phyloP scores from a whole-genome alignment of 2,329 filamentous ascomycete species.

The Elsinoe batatas region DNA sequence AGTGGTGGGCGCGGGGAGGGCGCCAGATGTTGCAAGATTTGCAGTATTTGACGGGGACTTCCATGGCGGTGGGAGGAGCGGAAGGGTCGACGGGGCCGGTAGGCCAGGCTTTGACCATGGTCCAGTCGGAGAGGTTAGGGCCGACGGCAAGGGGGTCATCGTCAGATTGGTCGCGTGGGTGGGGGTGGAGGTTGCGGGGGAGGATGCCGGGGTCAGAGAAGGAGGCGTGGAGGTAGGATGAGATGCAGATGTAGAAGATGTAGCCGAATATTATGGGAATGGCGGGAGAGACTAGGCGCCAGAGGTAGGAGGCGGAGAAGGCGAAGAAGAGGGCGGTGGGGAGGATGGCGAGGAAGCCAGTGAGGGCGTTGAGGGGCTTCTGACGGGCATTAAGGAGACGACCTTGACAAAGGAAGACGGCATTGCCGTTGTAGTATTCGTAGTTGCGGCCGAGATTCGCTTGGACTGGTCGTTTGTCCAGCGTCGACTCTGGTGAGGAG shows the following conservation, averaged over 20 bases:
- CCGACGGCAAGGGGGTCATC: slow-evolving; percentile 74
- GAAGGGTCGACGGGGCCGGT: slow-evolving; percentile 40
- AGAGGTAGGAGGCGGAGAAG: slow-evolving; percentile 76
- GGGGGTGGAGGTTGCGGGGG: slow-evolving; percentile 81
- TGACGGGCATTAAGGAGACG: slow-evolving; percentile 81
- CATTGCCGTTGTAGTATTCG: slow-evolving; percentile 91
- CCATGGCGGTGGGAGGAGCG: slow-evolving; percentile 61
- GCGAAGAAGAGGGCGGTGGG: slow-evolving; percentile 76
- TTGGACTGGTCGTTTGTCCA: slow-evolving; percentile 35
- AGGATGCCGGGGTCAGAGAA: slow-evolving; percentile 86
- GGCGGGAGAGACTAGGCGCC: slow-evolving; percentile 76
- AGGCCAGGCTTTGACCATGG: slow-evolving; percentile 61
- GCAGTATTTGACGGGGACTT: slow-evolving; percentile 96
- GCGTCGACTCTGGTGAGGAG: slow-evolving; percentile 58
- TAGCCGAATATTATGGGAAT: slow-evolving; percentile 87
- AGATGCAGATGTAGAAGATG: slow-evolving; percentile 79
- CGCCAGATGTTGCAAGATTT: slow-evolving; percentile 97
- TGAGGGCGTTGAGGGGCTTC: slow-evolving; percentile 79
- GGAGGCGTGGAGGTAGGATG: slow-evolving; percentile 89
- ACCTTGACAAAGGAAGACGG: slow-evolving; percentile 76
- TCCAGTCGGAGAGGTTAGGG: slow-evolving; percentile 87
- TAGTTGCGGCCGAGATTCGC: slow-evolving; percentile 60
- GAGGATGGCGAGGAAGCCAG: slow-evolving; percentile 67
- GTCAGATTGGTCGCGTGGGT: slow-evolving; percentile 64
- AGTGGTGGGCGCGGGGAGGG: slow-evolving; percentile 90